phyloP scores from a whole-genome alignment of 2,329 filamentous ascomycete species.

The Stromatinia cepivora region DNA sequence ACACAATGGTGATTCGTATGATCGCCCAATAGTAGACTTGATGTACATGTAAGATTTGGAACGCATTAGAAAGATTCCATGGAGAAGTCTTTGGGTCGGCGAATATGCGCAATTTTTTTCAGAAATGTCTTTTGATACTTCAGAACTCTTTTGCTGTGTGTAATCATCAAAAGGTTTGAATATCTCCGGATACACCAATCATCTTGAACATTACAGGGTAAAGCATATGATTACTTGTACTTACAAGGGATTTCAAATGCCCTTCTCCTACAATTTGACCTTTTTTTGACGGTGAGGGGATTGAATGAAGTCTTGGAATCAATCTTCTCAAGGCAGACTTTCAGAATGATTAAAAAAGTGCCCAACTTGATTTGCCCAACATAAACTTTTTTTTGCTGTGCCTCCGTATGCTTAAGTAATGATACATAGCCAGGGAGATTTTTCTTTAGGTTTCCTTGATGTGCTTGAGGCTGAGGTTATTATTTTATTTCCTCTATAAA shows the following conservation, averaged over 20 bases:
- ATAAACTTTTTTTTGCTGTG: background rate
- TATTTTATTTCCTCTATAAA: background rate
- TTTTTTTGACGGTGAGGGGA: background rate
- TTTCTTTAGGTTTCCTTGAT: background rate
- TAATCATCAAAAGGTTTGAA: constrained; percentile 1
- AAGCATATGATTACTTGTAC: background rate
- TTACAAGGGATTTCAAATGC: background rate
- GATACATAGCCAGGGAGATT: background rate
- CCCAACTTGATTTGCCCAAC: constrained; percentile 1
- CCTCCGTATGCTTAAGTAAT: constrained; percentile 10
- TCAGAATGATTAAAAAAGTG: background rate
- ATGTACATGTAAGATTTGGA: constrained; percentile 10
- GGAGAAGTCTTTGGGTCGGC: background rate
- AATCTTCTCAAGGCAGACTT: constrained; percentile 16
- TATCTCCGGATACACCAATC: constrained; percentile 3
- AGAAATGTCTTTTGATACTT: constrained; percentile 5
- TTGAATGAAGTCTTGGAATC: constrained; percentile 8
- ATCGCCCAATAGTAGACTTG: background rate
- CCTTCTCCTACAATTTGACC: background rate
- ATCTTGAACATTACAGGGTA: too few species aligned
- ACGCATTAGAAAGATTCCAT: constrained; percentile 5
- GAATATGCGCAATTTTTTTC: background rate
- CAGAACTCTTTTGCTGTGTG: constrained; percentile 5
- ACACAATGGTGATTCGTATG: constrained; percentile 8
- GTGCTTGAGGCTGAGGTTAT: constrained; percentile 15